A percentile compares a stretch with the other conserved stretches of the same genome.
phyloP scores from a whole-genome alignment of 306 rosid species.

The Erythrophleum fordii region DNA sequence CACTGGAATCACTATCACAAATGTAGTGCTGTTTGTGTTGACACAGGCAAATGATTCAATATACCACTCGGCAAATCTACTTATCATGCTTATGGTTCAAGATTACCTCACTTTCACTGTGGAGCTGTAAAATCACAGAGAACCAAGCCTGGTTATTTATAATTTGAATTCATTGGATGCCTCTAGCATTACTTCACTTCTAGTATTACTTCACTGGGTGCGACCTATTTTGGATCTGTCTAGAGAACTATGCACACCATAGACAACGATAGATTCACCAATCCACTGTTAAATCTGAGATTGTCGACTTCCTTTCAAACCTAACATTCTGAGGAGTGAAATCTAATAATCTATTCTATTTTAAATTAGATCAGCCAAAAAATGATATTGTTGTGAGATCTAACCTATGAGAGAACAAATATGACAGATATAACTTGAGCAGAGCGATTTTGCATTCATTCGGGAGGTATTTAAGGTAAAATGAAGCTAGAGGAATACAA shows the following conservation, averaged over 20 bases:
- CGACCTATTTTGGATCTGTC: conserved; percentile 31
- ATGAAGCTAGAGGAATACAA: background rate
- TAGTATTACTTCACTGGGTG: conserved; percentile 22
- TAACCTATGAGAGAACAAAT: background rate
- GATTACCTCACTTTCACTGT: conserved; percentile 22
- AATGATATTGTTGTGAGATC: background rate
- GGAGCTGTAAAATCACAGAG: conserved; percentile 17
- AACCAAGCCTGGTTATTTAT: conserved; percentile 26
- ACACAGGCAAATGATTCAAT: conserved; percentile 45
- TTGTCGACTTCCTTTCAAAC: background rate
- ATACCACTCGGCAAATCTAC: conserved; percentile 44
- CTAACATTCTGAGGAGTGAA: background rate
- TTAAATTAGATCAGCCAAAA: background rate
- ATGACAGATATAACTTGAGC: background rate
- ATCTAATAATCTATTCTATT: background rate
- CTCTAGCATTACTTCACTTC: background rate
- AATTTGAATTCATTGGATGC: conserved; percentile 5
- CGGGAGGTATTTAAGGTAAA: background rate
- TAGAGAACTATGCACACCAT: background rate
- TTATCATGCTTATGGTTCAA: conserved; percentile 34
- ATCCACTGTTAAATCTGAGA: background rate
- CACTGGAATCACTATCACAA: conserved; percentile 19
- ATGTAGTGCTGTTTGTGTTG: conserved; percentile 32
- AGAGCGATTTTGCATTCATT: background rate
- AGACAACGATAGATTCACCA: background rate